Conservation (phyloP, 2,329 filamentous ascomycete species). For the Epichloe scottii region DNA sequence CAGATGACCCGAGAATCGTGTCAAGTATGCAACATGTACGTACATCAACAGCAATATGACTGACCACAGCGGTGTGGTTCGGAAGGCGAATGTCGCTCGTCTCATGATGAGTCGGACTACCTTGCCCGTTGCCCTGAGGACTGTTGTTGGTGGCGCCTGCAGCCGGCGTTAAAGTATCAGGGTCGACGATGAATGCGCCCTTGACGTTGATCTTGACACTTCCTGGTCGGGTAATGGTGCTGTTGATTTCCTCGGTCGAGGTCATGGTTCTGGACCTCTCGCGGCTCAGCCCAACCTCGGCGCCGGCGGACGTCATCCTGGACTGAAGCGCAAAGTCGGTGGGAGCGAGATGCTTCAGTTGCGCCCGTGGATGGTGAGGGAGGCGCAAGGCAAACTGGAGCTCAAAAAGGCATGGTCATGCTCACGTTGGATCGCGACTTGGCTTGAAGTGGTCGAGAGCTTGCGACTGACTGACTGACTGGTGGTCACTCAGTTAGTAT, state of each 20-base stretch:
- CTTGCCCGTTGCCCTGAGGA: slow-evolving; percentile 28
- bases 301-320: slow-evolving; percentile 7
- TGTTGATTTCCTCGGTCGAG: slow-evolving; percentile 43
- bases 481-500: too few relatives aligned
- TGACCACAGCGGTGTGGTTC: slow-evolving; percentile 88
- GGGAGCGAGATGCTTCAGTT: background rate
- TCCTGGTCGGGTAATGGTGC: slow-evolving; percentile 48
- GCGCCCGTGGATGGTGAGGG: background rate
- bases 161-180: slow-evolving; percentile 47
- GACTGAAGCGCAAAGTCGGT: background rate
- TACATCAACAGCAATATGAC: slow-evolving; percentile 94
- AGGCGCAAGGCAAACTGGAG: background rate
- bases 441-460: background rate
- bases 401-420: slow-evolving; percentile 2
- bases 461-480: background rate
- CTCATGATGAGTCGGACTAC: slow-evolving; percentile 45
- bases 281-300: background rate
- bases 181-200: slow-evolving; percentile 91
- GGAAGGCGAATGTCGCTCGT: slow-evolving; percentile 92
- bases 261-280: slow-evolving; percentile 24
- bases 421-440: background rate
- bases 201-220: slow-evolving; percentile 91
- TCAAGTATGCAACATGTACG: slow-evolving; percentile 22
- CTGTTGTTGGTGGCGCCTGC: slow-evolving; percentile 14
- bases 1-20: background rate